phyloP scores from a whole-genome alignment of 1,139 yeast species.

The Taphrina pruni region DNA sequence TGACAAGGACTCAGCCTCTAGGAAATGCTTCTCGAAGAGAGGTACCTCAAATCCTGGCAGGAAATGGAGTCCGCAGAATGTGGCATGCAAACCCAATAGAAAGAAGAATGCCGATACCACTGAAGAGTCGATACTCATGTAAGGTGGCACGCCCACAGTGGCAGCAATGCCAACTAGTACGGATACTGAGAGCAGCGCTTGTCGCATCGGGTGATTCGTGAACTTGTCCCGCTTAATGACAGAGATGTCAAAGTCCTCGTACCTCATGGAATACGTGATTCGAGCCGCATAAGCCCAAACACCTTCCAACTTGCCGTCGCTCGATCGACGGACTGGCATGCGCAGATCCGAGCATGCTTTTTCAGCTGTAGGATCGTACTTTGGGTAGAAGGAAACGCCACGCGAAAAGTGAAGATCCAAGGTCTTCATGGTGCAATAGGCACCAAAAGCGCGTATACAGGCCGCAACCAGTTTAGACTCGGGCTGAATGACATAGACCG shows the following conservation, averaged over 20 bases:
- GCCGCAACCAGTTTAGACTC: conserved; percentile 30
- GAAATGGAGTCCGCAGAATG: conserved; percentile 33
- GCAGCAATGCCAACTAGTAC: conserved; percentile 23
- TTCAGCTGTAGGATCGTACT: conserved; percentile 17
- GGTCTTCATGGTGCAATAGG: conserved; percentile 29
- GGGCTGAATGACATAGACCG: conserved; percentile 23
- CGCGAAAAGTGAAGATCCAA: conserved; percentile 30
- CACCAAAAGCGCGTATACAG: conserved; percentile 24
- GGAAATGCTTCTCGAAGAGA: conserved; percentile 34
- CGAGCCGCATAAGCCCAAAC: conserved; percentile 26
- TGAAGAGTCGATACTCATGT: conserved; percentile 30
- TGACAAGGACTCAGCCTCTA: conserved; percentile 14
- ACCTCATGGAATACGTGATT: conserved; percentile 35
- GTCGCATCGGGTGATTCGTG: conserved; percentile 38
- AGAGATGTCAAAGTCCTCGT: conserved; percentile 39
- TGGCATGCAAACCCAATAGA: conserved; percentile 33
- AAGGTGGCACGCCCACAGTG: conserved; percentile 31
- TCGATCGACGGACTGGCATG: conserved; percentile 3
- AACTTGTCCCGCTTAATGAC: conserved; percentile 35
- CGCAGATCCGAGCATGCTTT: conserved; percentile 21
- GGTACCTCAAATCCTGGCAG: conserved; percentile 31
- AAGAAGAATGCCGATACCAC: conserved; percentile 36
- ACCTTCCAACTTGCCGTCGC: background rate
- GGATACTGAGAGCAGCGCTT: conserved; percentile 25
- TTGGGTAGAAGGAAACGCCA: conserved; percentile 2